Evolutionary conservation across 176 grass and related monocot genomes (phyloP), one percentile per base, ranked within the genome.

Genomic region (Chrysopogon serrulatus): DNA sequence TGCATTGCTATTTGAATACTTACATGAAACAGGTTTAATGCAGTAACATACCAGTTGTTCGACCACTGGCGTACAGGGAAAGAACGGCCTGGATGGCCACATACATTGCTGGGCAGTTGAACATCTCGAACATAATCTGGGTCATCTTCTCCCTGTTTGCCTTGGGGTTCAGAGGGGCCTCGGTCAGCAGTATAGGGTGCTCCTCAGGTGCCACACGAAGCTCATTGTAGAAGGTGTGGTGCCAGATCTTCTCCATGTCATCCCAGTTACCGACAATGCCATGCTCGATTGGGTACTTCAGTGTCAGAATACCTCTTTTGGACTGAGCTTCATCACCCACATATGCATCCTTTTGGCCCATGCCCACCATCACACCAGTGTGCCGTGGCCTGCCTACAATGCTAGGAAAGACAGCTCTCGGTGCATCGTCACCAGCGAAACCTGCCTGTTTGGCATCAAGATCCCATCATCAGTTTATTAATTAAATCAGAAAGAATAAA

Each of bases 161-260:
- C 81, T 97, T 97, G 44, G 94, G 94, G 84, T 97, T 97, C 37
- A 97, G 76, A 26, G 94, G 94, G 14, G 91, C 94, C 56, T 97
- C 94, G 0, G 94, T 97, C 33, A 97, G 86, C 83, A 97, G 54
- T 40, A 93, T 73, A 0, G 94, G 94, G 63, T 97, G 94, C 89
- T 97, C 94, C 67, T 97, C 94, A 32, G 94, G 91, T 19, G 94
- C 81, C 21, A 97, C 91, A 65, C 94, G 94, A 18, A 97, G 91
- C 70, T 97, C 94, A 6, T 97, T 97, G 78, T 91, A 93, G 82
- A 93, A 97, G 54, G 94, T 93, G 88, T 97, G 94, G 70, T 97
- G 94, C 94, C 94, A 93, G 10, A 97, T 97, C 68, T 93, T 97
- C 78, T 97, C 94, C 94, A 97, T 97, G 78, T 97, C 94, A 62